phyloP scores from a whole-genome alignment of 2,329 filamentous ascomycete species.

The Cordyceps sp. region DNA sequence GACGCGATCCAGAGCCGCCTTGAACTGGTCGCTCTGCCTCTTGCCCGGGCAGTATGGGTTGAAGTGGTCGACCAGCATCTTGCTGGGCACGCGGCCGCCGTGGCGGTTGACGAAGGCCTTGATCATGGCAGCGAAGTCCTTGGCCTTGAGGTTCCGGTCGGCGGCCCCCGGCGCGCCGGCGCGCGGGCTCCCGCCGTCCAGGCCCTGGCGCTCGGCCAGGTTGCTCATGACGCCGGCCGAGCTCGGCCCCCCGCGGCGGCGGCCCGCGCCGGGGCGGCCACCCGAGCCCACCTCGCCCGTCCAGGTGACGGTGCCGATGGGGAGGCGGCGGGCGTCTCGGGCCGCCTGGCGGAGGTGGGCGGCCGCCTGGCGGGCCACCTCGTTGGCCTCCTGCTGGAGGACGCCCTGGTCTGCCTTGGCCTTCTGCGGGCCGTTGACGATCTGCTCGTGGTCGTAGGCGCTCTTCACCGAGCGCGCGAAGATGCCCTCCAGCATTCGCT shows the following conservation, averaged over 20 bases:
- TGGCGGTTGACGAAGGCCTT: conserved; percentile 63
- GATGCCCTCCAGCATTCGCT: conserved; percentile 73
- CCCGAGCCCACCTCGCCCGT: conserved; percentile 70
- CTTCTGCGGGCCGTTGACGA: conserved; percentile 60
- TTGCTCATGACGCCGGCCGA: conserved; percentile 39
- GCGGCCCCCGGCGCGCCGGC: conserved; percentile 24
- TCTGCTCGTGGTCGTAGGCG: conserved; percentile 85
- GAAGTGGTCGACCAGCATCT: conserved; percentile 82
- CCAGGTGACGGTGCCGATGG: conserved; percentile 83
- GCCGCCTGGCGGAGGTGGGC: conserved; percentile 57
- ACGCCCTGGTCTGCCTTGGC: conserved; percentile 60
- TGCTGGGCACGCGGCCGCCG: conserved; percentile 62
- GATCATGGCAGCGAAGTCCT: conserved; percentile 56
- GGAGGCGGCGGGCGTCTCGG: conserved; percentile 54
- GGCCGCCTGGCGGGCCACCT: conserved; percentile 63
- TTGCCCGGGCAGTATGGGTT: conserved; percentile 52
- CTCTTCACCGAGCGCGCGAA: conserved; percentile 79
- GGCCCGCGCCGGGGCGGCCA: conserved; percentile 47
- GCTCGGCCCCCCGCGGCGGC: conserved; percentile 33
- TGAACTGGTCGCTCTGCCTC: conserved; percentile 64
- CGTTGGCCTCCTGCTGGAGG: conserved; percentile 66
- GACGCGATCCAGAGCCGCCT: conserved; percentile 61
- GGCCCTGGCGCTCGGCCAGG: conserved; percentile 38
- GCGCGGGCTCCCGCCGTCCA: conserved; percentile 26
- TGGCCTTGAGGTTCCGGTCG: conserved; percentile 28